phyloP scores from a whole-genome alignment of 495 filamentous ascomycete species.

The Neurospora sp. region DNA sequence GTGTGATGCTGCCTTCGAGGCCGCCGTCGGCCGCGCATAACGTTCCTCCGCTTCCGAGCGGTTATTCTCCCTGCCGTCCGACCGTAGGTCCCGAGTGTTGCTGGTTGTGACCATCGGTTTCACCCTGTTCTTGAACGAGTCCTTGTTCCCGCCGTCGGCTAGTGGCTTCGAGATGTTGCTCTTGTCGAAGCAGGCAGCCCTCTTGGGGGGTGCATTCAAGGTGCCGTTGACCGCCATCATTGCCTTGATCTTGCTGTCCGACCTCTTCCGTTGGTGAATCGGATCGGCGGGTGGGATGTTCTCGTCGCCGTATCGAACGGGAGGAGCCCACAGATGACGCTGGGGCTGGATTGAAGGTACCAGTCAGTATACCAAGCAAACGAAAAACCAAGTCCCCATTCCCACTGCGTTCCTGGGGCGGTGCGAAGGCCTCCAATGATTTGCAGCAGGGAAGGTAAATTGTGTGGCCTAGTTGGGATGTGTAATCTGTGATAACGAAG shows the following conservation, averaged over 20 bases:
- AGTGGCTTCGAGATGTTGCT: constrained; percentile 56
- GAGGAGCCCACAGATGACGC: constrained; percentile 50
- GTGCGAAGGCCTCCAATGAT: neutral
- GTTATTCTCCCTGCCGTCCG: constrained; percentile 36
- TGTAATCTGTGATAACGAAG: neutral
- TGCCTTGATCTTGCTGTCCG: constrained; percentile 55
- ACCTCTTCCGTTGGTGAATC: constrained; percentile 75
- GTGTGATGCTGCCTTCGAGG: constrained; percentile 3
- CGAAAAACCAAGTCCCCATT: neutral
- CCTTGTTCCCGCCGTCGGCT: constrained; percentile 41
- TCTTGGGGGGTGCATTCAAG: constrained; percentile 59
- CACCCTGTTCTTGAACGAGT: constrained; percentile 10
- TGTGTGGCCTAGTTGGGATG: neutral
- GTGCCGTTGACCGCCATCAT: constrained; percentile 43
- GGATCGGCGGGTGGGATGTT: constrained; percentile 53
- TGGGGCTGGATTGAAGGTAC: constrained; percentile 49
- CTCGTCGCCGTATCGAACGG: constrained; percentile 52
- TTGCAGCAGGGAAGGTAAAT: neutral
- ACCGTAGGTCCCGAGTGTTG: constrained; percentile 34
- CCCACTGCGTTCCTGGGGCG: neutral
- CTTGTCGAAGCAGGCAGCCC: constrained; percentile 70
- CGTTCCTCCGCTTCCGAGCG: neutral
- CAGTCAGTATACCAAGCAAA: neutral
- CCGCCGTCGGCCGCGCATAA: neutral
- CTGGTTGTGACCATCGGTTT: constrained; percentile 17